These are phyloP conservation scores for Calonectria leucothoes DNA, from an alignment of 2,329 filamentous ascomycete species.

Conservation along the genomic window DNA sequence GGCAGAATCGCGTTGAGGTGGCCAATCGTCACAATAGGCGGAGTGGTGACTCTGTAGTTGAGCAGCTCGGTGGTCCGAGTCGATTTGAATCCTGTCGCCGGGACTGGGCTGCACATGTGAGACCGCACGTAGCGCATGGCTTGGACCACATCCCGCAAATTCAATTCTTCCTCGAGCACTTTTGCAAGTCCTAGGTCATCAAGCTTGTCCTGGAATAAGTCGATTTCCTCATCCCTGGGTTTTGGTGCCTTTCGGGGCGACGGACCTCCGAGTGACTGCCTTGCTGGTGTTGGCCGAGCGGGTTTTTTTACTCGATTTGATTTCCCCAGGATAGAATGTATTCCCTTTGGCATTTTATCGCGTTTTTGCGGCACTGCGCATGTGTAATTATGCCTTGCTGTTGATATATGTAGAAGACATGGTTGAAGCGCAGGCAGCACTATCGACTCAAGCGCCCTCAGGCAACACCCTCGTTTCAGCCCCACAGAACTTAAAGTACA, in stretches of 20 bases:
- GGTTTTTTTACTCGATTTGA: constrained; percentile 50
- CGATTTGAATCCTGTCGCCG: constrained; percentile 72
- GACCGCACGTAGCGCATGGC: constrained; percentile 71
- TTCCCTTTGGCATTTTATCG: constrained; percentile 45
- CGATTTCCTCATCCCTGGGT: constrained; percentile 38
- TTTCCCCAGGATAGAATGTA: constrained; percentile 53
- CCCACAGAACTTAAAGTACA: background rate
- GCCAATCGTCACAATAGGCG: constrained; percentile 73
- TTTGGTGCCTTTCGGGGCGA: constrained; percentile 41
- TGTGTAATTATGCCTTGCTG: background rate
- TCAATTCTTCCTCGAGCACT: constrained; percentile 65
- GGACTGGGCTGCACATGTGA: constrained; percentile 74
- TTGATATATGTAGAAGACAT: background rate
- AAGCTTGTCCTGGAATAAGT: constrained; percentile 59
- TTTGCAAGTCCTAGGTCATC: constrained; percentile 70
- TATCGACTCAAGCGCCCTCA: no score
- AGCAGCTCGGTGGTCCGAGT: constrained; percentile 72
- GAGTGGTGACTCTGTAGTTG: constrained; percentile 68
- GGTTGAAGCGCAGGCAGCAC: background rate
- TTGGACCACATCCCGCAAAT: constrained; percentile 71
- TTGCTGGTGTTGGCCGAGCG: constrained; percentile 26
- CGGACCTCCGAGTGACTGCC: constrained; percentile 31
- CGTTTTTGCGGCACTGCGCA: background rate
- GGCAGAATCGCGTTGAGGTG: constrained; percentile 74
- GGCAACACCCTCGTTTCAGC: background rate